Conservation (phyloP, 129 eudicot species). For the Flaveria robusta region DNA sequence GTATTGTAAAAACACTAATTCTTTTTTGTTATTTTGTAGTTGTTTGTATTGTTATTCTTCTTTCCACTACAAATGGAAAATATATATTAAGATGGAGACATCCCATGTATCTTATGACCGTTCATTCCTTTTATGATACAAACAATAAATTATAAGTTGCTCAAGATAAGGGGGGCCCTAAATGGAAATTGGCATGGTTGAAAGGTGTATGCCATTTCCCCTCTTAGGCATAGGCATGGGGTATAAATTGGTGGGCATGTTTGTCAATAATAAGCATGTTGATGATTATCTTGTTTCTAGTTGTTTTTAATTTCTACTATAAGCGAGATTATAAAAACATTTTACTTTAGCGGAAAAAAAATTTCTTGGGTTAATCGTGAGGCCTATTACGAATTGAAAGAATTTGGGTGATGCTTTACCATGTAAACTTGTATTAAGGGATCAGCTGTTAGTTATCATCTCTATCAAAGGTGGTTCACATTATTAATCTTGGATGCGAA, state of each 20-base stretch:
- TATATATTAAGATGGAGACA: constrained; percentile 28
- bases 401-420: background rate
- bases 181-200: constrained; percentile 11
- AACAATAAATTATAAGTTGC: background rate
- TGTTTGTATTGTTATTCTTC: constrained; percentile 17
- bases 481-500: background rate
- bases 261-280: constrained; percentile 18
- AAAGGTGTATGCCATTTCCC: constrained; percentile 22
- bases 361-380: background rate
- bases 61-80: constrained; percentile 25
- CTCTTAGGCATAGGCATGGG: constrained; percentile 14
- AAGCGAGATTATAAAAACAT: background rate
- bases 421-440: background rate
- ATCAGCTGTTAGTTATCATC: background rate
- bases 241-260: constrained; percentile 18
- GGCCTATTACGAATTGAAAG: background rate
- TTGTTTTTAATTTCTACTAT: background rate
- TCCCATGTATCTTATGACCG: constrained; percentile 30
- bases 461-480: background rate
- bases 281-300: background rate
- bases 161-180: constrained; percentile 32
- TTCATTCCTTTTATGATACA: constrained; percentile 22
- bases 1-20: background rate
- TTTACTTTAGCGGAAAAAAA: background rate
- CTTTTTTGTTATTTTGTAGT: constrained; percentile 9